Percentiles rank a stretch among this genome's conserved stretches.
Conservation (phyloP, 1,284 basidiomycete species). For the Pyrrhoderma lamaoense region DNA sequence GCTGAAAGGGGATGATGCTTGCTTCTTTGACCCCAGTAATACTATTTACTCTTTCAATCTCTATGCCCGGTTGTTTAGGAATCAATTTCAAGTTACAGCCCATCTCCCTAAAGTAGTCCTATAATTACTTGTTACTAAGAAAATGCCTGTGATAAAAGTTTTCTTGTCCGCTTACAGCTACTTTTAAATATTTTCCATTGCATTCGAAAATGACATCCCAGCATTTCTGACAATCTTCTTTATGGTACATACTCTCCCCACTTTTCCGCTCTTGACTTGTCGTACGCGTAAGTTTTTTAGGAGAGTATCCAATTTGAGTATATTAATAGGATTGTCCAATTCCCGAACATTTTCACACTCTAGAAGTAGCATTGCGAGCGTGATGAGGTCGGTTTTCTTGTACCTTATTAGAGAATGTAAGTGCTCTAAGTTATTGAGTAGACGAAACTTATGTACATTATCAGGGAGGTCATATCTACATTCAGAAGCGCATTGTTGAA, state of each 20-base stretch:
- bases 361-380: constrained; percentile 1
- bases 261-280: constrained; percentile 5
- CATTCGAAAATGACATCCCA: constrained; percentile 29
- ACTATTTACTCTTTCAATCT: constrained; percentile 9
- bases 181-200: constrained; percentile 25
- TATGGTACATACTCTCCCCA: constrained; percentile 19
- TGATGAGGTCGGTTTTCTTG: constrained; percentile 2
- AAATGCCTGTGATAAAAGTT: background rate
- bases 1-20: constrained; percentile 24
- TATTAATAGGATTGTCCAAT: background rate
- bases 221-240: constrained; percentile 29
- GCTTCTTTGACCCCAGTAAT: constrained; percentile 12
- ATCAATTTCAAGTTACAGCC: constrained; percentile 15
- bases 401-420: constrained; percentile 4
- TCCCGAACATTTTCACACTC: background rate
- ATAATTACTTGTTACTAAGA: background rate
- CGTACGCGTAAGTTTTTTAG: constrained; percentile 12
- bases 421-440: background rate
- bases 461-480: constrained; percentile 9
- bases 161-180: constrained; percentile 24
- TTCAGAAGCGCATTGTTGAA: constrained; percentile 12
- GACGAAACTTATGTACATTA: constrained; percentile 4
- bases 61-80: constrained; percentile 21
- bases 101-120: constrained; percentile 33
- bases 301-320: background rate